Evolutionary conservation across 495 filamentous ascomycete species (phyloP).

Genomic region (Talaromyces borbonicus): DNA sequence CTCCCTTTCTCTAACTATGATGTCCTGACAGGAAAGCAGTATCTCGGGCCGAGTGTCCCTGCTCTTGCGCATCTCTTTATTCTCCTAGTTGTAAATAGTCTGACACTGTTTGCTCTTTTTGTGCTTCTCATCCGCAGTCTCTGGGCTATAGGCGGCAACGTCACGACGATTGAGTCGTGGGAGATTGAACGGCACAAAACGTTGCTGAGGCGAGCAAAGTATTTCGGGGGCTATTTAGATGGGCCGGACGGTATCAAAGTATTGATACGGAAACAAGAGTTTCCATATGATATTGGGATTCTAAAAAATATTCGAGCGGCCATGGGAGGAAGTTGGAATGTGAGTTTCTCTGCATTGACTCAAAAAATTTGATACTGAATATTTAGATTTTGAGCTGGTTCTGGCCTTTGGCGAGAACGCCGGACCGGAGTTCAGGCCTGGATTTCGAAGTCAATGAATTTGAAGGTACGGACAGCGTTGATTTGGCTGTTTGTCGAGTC

Average conservation of each 20-base stretch:
- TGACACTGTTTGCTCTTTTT: conserved; percentile 55
- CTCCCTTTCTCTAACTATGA: background rate
- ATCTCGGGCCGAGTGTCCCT: conserved; percentile 60
- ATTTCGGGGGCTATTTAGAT: conserved; percentile 47
- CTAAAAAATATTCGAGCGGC: conserved; percentile 65
- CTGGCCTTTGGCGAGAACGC: conserved; percentile 50
- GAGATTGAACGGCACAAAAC: conserved; percentile 81
- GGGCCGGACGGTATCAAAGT: conserved; percentile 50
- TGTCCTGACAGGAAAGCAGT: conserved; percentile 29
- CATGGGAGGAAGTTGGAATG: conserved; percentile 56
- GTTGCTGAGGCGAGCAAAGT: conserved; percentile 50
- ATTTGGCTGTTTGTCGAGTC: conserved; percentile 10
- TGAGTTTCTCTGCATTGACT: conserved; percentile 13
- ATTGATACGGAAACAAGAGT: conserved; percentile 59
- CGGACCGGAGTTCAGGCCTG: conserved; percentile 47
- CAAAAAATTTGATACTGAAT: conserved; percentile 1
- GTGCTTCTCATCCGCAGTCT: conserved; percentile 54
- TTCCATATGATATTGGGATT: conserved; percentile 86
- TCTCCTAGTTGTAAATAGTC: conserved; percentile 46
- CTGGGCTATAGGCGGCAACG: conserved; percentile 49
- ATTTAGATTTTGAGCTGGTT: conserved; percentile 47
- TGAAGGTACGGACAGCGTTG: no score
- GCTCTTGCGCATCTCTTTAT: conserved; percentile 60
- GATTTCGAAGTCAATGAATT: conserved; percentile 77
- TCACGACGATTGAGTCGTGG: conserved; percentile 88